These are phyloP conservation scores for Heliamphora ciliata DNA, from an alignment of 179 eudicot species.

Conservation along the genomic window DNA sequence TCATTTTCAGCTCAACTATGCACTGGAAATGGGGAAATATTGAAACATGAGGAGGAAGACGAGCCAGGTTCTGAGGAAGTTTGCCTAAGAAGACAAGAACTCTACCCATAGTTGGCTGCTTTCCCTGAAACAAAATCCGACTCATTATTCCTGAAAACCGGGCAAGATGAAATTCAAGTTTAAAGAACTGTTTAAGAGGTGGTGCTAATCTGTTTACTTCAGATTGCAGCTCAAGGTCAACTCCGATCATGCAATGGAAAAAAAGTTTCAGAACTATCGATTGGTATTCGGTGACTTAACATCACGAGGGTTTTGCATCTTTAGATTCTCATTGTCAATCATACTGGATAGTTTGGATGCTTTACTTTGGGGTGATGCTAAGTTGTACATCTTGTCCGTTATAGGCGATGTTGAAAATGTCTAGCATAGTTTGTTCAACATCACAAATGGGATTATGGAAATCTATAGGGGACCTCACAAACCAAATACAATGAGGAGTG, in stretches of 20 bases:
- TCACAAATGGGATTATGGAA: not conserved
- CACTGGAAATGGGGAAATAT: constrained; percentile 27
- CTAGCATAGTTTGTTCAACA: not conserved
- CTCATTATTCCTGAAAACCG: not conserved
- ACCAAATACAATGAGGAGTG: not conserved
- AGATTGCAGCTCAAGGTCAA: not conserved
- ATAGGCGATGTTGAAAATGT: not conserved
- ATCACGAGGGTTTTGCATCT: not conserved
- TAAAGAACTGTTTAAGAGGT: not conserved
- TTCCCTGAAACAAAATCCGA: not conserved
- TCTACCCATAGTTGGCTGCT: not conserved
- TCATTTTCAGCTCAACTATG: constrained; percentile 39
- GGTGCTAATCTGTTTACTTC: not conserved
- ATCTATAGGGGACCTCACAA: not conserved
- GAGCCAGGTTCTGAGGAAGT: constrained; percentile 24
- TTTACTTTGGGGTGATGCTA: not conserved
- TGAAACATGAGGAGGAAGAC: constrained; percentile 33
- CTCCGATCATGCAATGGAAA: not conserved
- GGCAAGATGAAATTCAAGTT: constrained; percentile 6
- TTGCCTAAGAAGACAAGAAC: constrained; percentile 26
- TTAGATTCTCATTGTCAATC: not conserved
- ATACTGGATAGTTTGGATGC: not conserved
- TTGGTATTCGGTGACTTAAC: not conserved
- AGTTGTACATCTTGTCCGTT: not conserved
- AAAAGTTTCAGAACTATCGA: not conserved